These are phyloP conservation scores for Xylogone sp. DNA, from an alignment of 2,329 filamentous ascomycete species.

Conservation along the genomic window DNA sequence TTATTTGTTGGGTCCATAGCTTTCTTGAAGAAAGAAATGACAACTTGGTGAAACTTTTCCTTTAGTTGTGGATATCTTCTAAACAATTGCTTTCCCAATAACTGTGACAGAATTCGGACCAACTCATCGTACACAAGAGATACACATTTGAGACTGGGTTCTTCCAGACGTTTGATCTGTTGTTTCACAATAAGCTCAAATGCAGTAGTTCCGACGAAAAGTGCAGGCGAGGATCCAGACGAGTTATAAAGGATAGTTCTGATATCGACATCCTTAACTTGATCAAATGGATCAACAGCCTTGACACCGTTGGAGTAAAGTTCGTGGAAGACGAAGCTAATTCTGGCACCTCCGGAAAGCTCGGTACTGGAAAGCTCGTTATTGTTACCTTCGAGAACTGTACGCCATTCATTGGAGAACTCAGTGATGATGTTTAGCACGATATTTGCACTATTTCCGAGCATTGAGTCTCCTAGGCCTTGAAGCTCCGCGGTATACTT, in stretches of 20 bases:
- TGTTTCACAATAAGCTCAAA: slow-evolving; percentile 99
- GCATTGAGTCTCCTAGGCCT: slow-evolving; percentile 85
- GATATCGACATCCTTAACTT: slow-evolving; percentile 96
- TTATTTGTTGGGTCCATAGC: slow-evolving; percentile 98
- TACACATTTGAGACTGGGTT: slow-evolving; percentile 95
- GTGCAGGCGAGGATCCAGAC: slow-evolving; percentile 92
- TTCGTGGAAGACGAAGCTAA: slow-evolving; percentile 99
- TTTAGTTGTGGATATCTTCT: slow-evolving; percentile 90
- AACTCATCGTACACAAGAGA: slow-evolving; percentile 96
- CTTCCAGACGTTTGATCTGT: slow-evolving; percentile 93
- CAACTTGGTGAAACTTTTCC: slow-evolving; percentile 92
- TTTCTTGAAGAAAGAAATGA: slow-evolving; percentile 96
- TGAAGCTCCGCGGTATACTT: slow-evolving; percentile 85
- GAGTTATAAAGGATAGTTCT: slow-evolving; percentile 98
- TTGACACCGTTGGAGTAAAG: slow-evolving; percentile 97
- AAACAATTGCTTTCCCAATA: slow-evolving; percentile 86
- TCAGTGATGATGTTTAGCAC: slow-evolving; percentile 98
- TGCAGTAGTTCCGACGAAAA: slow-evolving; percentile 97
- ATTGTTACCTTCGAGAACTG: slow-evolving; percentile 93
- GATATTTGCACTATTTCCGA: slow-evolving; percentile 94
- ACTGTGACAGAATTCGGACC: slow-evolving; percentile 87
- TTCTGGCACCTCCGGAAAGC: slow-evolving; percentile 93
- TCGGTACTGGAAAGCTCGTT: slow-evolving; percentile 92
- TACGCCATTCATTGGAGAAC: slow-evolving; percentile 96
- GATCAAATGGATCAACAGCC: slow-evolving; percentile 94